Evolutionary conservation across 225 moss, liverwort and hornwort genomes (phyloP).

Genomic region (Sphagnum tenellum): DNA sequence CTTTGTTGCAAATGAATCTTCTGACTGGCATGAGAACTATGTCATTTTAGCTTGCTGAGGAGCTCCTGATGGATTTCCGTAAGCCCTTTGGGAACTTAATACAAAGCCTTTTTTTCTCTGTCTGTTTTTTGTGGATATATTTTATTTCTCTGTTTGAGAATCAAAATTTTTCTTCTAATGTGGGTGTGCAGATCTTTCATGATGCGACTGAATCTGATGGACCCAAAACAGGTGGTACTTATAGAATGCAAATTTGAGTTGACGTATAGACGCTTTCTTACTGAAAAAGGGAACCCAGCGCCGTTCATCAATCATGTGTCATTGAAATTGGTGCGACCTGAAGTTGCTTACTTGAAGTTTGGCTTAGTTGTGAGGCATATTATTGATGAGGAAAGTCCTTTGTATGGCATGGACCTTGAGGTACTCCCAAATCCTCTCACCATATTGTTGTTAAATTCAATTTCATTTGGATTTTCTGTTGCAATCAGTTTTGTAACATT

Average conservation of each 20-base stretch:
- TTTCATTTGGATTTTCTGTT: too few relatives aligned
- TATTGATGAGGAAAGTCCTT: constrained; percentile 55
- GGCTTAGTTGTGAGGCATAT: constrained; percentile 55
- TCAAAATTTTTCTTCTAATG: too few relatives aligned
- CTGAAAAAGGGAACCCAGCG: constrained; percentile 12
- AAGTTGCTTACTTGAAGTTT: constrained; percentile 35
- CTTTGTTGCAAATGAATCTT: too few relatives aligned
- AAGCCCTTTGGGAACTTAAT: too few relatives aligned
- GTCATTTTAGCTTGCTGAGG: too few relatives aligned
- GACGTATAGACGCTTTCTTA: constrained; percentile 26
- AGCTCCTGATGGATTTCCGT: too few relatives aligned
- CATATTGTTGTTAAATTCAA: too few relatives aligned
- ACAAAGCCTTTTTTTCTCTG: too few relatives aligned
- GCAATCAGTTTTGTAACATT: too few relatives aligned
- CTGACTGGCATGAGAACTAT: too few relatives aligned
- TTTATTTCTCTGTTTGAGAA: too few relatives aligned
- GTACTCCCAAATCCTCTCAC: constrained; percentile 3
- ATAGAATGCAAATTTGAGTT: constrained; percentile 65
- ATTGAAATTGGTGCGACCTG: constrained; percentile 40
- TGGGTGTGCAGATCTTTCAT: constrained; percentile 30
- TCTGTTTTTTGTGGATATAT: too few relatives aligned
- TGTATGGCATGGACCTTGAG: constrained; percentile 32
- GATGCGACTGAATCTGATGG: constrained; percentile 45
- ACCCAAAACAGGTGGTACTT: constrained; percentile 30
- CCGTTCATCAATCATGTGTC: constrained; percentile 32